phyloP scores from a whole-genome alignment of 768 basidiomycete species.

The Dictyophora rubrovolvata region DNA sequence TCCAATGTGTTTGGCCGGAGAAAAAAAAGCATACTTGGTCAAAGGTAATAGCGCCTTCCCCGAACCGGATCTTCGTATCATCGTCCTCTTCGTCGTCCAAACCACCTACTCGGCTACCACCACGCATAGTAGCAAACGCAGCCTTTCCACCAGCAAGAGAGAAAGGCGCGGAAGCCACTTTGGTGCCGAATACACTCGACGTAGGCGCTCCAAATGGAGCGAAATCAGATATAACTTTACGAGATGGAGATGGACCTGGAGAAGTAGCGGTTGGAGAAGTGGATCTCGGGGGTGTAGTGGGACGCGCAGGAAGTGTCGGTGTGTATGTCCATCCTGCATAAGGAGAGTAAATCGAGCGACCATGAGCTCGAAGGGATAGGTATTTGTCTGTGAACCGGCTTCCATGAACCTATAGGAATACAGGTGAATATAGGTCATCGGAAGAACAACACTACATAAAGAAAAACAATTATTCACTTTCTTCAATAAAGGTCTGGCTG shows the following conservation, averaged over 20 bases:
- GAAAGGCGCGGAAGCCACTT: slow-evolving; percentile 72
- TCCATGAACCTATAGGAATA: slow-evolving; percentile 62
- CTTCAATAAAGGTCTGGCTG: slow-evolving; percentile 69
- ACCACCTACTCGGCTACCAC: slow-evolving; percentile 23
- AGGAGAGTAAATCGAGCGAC: slow-evolving; percentile 36
- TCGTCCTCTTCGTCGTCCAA: slow-evolving; percentile 72
- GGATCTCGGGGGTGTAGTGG: slow-evolving; percentile 29
- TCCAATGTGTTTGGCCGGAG: not conserved
- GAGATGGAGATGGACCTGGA: slow-evolving; percentile 53
- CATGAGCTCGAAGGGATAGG: slow-evolving; percentile 54
- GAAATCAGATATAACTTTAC: slow-evolving; percentile 84
- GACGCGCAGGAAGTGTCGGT: slow-evolving; percentile 35
- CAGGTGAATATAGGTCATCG: slow-evolving; percentile 7
- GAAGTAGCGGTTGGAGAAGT: slow-evolving; percentile 23
- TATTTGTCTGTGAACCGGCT: slow-evolving; percentile 97
- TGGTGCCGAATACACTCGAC: slow-evolving; percentile 76
- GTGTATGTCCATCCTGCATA: slow-evolving; percentile 24
- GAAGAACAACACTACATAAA: not conserved
- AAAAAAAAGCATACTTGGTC: slow-evolving; percentile 60
- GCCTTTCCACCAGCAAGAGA: slow-evolving; percentile 71
- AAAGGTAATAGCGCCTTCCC: slow-evolving; percentile 78
- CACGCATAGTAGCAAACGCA: slow-evolving; percentile 73
- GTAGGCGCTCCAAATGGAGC: slow-evolving; percentile 73
- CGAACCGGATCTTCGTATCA: slow-evolving; percentile 59
- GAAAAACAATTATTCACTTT: slow-evolving; percentile 41